phyloP scores from a whole-genome alignment of 1,284 basidiomycete species.

The Meira miltonrushii region DNA sequence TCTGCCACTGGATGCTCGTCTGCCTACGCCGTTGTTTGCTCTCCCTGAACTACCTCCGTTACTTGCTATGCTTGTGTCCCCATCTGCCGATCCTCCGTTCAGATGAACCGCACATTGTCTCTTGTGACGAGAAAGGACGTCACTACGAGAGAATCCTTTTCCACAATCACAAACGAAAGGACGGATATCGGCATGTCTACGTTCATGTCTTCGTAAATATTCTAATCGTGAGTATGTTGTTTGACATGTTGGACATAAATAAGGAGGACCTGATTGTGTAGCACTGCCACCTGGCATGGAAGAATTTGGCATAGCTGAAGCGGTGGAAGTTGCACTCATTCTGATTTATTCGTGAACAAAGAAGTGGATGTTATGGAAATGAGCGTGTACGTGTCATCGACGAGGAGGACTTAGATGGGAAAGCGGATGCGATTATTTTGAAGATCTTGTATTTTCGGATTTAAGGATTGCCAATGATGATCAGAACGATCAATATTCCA shows the following conservation, averaged over 20 bases:
- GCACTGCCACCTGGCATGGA: neutral
- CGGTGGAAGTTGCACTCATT: too few relatives aligned
- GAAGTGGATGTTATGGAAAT: too few relatives aligned
- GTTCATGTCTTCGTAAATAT: constrained; percentile 48
- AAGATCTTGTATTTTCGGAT: too few relatives aligned
- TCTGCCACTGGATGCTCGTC: neutral
- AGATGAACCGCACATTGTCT: constrained; percentile 45
- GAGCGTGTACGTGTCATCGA: too few relatives aligned
- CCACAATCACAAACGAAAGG: constrained; percentile 50
- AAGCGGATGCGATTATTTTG: too few relatives aligned
- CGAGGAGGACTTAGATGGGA: too few relatives aligned
- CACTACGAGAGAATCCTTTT: constrained; percentile 50
- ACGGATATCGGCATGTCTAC: constrained; percentile 49
- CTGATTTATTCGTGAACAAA: too few relatives aligned
- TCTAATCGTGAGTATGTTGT: constrained; percentile 50
- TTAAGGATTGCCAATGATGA: too few relatives aligned
- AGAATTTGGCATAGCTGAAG: neutral
- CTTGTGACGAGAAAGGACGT: constrained; percentile 49
- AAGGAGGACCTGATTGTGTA: constrained; percentile 34
- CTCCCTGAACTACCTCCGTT: constrained; percentile 2
- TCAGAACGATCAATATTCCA: too few relatives aligned
- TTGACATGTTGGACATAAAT: constrained; percentile 47
- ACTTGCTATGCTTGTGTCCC: neutral
- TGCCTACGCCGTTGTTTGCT: neutral
- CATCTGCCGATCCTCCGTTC: constrained; percentile 19